These are phyloP conservation scores for Calonectria fujianensis DNA, from an alignment of 2,329 filamentous ascomycete genomes.

Conservation along the genomic window DNA sequence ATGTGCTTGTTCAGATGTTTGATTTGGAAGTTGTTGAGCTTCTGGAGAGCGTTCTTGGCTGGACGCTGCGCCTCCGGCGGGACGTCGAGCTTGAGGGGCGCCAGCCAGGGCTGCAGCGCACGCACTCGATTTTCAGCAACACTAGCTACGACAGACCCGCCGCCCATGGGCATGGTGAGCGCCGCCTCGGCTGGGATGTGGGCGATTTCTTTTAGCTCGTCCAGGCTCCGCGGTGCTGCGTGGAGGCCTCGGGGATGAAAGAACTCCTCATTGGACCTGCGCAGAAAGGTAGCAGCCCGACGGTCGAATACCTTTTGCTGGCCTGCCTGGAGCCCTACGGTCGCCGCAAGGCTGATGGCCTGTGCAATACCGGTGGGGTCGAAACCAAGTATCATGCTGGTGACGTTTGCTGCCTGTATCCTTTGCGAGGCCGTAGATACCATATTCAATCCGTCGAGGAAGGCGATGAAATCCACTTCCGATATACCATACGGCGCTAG, in stretches of 20 bases:
- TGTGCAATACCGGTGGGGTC: conserved; percentile 1
- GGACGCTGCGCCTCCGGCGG: conserved; percentile 1
- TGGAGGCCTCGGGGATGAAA: conserved; percentile 16
- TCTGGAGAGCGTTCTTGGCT: conserved; percentile 13
- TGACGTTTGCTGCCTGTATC: conserved; percentile 5
- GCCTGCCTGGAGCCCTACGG: conserved; percentile 8
- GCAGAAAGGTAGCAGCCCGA: conserved; percentile 10
- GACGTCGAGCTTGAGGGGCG: conserved; percentile 10
- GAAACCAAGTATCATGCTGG: conserved; percentile 1
- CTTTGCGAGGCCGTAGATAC: conserved; percentile 14
- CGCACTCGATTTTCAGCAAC: conserved; percentile 12
- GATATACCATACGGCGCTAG: conserved; percentile 10
- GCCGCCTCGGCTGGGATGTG: background rate
- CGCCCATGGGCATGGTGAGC: conserved; percentile 1
- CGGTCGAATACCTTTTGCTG: conserved; percentile 17
- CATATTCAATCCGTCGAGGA: conserved; percentile 17
- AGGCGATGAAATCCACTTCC: conserved; percentile 6
- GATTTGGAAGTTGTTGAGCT: conserved; percentile 10
- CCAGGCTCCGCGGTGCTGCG: conserved; percentile 10
- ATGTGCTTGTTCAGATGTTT: conserved; percentile 6
- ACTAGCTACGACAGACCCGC: conserved; percentile 1
- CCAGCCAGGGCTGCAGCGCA: conserved; percentile 4
- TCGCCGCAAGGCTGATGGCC: conserved; percentile 8
- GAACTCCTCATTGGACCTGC: conserved; percentile 8
- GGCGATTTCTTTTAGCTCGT: conserved; percentile 14